Conservation (phyloP, 108 stramenopile species). For the Pseudonitzschia pungens region DNA sequence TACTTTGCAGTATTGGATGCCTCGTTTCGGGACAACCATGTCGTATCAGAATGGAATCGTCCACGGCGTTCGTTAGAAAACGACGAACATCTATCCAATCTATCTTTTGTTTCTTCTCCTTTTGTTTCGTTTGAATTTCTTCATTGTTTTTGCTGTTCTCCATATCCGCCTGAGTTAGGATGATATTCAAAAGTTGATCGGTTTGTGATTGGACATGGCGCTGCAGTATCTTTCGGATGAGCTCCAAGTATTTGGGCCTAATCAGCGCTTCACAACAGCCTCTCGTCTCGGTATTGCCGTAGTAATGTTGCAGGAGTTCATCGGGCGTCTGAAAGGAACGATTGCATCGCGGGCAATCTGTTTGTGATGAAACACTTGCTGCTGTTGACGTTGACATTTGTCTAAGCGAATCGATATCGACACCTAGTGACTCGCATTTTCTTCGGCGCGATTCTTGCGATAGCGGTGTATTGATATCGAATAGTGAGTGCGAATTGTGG, state of each 20-base stretch:
- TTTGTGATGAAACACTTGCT: not conserved
- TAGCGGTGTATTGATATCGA: not conserved
- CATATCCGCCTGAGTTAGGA: conserved; percentile 12
- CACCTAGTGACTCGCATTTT: conserved; percentile 24
- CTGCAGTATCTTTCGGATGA: conserved; percentile 20
- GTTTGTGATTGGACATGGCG: conserved; percentile 22
- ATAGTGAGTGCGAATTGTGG: not conserved
- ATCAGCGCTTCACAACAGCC: conserved; percentile 35
- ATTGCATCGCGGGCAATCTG: conserved; percentile 26
- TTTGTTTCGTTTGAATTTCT: not conserved
- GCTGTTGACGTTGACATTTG: not conserved
- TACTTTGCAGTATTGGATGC: not conserved
- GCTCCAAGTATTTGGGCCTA: conserved; percentile 10
- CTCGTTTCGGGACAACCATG: not conserved
- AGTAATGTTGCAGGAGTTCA: conserved; percentile 27
- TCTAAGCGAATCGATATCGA: conserved; percentile 11
- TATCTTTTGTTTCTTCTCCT: conserved; percentile 6
- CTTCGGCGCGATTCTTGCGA: not conserved
- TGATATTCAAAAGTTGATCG: conserved; percentile 1
- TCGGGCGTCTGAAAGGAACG: conserved; percentile 18
- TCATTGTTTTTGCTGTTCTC: not conserved
- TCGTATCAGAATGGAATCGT: not conserved
- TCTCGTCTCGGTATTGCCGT: conserved; percentile 13
- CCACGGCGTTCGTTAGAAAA: conserved; percentile 7
- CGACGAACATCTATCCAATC: conserved; percentile 35